Evolutionary conservation across 2,329 filamentous ascomycete species (phyloP).

Genomic region (Diaporthe eres): DNA sequence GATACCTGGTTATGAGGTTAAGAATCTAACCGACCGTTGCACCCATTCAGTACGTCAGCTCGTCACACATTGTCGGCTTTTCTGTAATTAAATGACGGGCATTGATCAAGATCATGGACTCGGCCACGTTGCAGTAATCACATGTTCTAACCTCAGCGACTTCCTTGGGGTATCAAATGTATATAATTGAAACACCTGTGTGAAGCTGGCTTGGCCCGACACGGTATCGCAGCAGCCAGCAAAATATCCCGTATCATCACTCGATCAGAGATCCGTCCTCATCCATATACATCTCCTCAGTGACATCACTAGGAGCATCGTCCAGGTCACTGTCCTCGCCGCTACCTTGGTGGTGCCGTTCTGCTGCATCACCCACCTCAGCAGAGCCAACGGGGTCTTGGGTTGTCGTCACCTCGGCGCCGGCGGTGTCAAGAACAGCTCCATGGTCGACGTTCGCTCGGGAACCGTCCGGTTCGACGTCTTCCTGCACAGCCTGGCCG

Average conservation of each 20-base stretch:
- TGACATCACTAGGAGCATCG: conserved; percentile 46
- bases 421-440: neutral
- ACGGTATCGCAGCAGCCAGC: neutral
- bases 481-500: neutral
- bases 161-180: neutral
- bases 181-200: neutral
- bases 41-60: neutral
- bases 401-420: neutral
- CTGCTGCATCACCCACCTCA: neutral
- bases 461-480: no score
- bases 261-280: conserved; percentile 51
- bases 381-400: neutral
- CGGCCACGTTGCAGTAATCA: no score
- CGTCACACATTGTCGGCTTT: neutral
- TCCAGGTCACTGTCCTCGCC: conserved; percentile 37
- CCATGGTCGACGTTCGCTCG: neutral
- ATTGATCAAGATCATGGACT: neutral
- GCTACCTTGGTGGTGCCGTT: neutral
- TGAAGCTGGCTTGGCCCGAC: neutral
- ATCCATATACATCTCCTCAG: conserved; percentile 50
- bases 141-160: neutral
- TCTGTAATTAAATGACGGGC: neutral
- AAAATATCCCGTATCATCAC: neutral
- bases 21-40: no score
- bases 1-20: neutral